These are phyloP conservation scores for Nemania serpens DNA, from an alignment of 2,329 filamentous ascomycete species.

Conservation along the genomic window DNA sequence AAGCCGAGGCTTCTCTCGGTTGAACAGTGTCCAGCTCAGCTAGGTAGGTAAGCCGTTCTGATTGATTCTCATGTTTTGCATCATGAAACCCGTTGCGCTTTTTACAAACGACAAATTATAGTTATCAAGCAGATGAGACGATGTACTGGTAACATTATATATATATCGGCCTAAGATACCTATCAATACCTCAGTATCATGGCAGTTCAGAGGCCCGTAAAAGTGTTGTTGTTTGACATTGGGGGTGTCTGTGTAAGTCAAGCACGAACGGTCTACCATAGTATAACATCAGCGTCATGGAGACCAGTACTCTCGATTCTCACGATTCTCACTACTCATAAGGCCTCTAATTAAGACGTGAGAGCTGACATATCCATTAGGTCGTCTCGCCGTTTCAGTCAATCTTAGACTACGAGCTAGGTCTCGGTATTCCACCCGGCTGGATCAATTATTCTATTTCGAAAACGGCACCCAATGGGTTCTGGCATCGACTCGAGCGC, in stretches of 20 bases:
- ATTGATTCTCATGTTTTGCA: not conserved
- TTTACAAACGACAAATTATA: not conserved
- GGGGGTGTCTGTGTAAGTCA: slow-evolving; percentile 93
- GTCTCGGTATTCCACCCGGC: slow-evolving; percentile 76
- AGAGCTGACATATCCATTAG: slow-evolving; percentile 49
- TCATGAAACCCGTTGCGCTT: not conserved
- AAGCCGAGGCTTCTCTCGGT: slow-evolving; percentile 22
- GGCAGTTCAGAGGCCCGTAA: slow-evolving; percentile 58
- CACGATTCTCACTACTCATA: not conserved
- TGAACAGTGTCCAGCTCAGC: not conserved
- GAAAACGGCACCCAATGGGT: slow-evolving; percentile 74
- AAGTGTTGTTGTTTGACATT: slow-evolving; percentile 89
- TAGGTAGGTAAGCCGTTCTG: not conserved
- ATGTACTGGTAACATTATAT: not conserved
- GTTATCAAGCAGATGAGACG: not conserved
- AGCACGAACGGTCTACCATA: not conserved
- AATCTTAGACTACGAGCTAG: slow-evolving; percentile 86
- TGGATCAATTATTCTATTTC: slow-evolving; percentile 94
- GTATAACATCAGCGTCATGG: not conserved
- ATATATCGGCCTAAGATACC: not conserved
- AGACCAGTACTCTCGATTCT: not conserved
- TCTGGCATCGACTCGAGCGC: slow-evolving; percentile 87
- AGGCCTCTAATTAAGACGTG: not conserved
- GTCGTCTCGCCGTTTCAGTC: slow-evolving; percentile 90
- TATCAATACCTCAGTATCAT: slow-evolving; percentile 39